A percentile compares a stretch with the other conserved stretches of the same genome.
These are phyloP conservation scores for Verticillium isaacii DNA, from an alignment of 2,329 filamentous ascomycete species.

Conservation along the genomic window DNA sequence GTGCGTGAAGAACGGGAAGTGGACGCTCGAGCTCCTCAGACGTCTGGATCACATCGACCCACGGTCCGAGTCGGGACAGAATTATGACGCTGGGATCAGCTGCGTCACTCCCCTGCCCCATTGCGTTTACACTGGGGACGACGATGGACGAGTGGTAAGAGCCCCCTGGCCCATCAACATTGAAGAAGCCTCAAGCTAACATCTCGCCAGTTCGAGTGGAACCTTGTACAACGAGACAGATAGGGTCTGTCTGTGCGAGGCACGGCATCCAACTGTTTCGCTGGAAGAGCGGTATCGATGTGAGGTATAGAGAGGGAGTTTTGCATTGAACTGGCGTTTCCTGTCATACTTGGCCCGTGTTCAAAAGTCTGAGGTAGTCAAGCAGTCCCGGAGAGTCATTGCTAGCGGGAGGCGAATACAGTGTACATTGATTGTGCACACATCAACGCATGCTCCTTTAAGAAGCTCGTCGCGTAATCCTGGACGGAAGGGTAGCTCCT, in stretches of 20 bases:
- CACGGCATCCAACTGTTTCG: not conserved
- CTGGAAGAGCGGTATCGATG: not conserved
- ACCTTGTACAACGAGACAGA: slow-evolving; percentile 51
- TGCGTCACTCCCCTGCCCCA: slow-evolving; percentile 81
- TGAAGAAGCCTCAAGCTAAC: not conserved
- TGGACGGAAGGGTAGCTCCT: not conserved
- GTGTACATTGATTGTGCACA: not conserved
- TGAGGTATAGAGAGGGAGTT: not conserved
- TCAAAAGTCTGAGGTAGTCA: not conserved
- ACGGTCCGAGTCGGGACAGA: slow-evolving; percentile 54
- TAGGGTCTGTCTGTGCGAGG: slow-evolving; percentile 31
- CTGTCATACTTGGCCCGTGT: not conserved
- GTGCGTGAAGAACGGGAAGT: slow-evolving; percentile 55
- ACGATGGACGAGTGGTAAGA: slow-evolving; percentile 79
- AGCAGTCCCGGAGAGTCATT: not conserved
- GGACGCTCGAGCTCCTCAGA: slow-evolving; percentile 74
- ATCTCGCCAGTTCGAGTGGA: slow-evolving; percentile 56
- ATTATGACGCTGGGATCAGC: slow-evolving; percentile 68
- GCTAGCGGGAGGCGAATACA: not conserved
- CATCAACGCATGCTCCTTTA: not conserved
- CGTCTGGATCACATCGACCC: slow-evolving; percentile 75
- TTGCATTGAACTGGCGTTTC: not conserved
- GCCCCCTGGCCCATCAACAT: rapidly evolving
- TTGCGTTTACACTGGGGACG: slow-evolving; percentile 88
- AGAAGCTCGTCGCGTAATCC: not conserved